Conservation (phyloP, 805 yeast genomes). For the Sungouiella thailandica region DNA sequence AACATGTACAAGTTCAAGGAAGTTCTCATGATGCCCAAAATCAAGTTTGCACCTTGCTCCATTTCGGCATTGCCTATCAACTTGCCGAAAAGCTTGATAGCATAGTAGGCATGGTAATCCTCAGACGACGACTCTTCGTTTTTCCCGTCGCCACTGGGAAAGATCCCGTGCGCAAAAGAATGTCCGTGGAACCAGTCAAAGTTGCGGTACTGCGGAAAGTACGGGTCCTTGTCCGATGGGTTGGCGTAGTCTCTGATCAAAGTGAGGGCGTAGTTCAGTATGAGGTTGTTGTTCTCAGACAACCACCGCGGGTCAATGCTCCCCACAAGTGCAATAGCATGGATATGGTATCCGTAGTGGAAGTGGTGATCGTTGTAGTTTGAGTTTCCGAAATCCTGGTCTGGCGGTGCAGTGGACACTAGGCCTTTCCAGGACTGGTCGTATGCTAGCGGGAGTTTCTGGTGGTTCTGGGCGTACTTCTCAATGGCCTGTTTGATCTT, state of each 20-base stretch:
- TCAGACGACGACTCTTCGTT: conserved; percentile 74
- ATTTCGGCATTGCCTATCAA: conserved; percentile 49
- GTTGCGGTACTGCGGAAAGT: conserved; percentile 61
- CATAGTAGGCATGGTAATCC: conserved; percentile 68
- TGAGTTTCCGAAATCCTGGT: conserved; percentile 68
- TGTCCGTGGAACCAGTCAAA: conserved; percentile 79
- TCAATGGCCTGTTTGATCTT: conserved; percentile 63
- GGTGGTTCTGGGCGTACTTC: conserved; percentile 65
- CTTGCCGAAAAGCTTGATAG: conserved; percentile 60
- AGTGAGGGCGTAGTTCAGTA: conserved; percentile 48
- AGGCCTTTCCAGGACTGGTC: conserved; percentile 79
- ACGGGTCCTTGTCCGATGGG: conserved; percentile 48
- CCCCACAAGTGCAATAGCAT: conserved; percentile 63
- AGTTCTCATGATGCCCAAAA: conserved; percentile 53
- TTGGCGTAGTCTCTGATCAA: conserved; percentile 66
- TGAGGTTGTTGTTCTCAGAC: conserved; percentile 23
- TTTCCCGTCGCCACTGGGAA: conserved; percentile 67
- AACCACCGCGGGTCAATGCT: conserved; percentile 46
- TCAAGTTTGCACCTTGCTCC: conserved; percentile 52
- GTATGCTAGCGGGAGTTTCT: conserved; percentile 68
- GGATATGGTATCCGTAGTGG: conserved; percentile 71
- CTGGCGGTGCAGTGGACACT: conserved; percentile 60
- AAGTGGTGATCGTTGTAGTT: conserved; percentile 73
- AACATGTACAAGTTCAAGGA: conserved; percentile 53
- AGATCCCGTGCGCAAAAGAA: conserved; percentile 74